A percentile compares a stretch with the other conserved stretches of the same genome.
These are phyloP conservation scores for Ceriops decandra DNA, from an alignment of 345 rosid species.

Conservation along the genomic window DNA sequence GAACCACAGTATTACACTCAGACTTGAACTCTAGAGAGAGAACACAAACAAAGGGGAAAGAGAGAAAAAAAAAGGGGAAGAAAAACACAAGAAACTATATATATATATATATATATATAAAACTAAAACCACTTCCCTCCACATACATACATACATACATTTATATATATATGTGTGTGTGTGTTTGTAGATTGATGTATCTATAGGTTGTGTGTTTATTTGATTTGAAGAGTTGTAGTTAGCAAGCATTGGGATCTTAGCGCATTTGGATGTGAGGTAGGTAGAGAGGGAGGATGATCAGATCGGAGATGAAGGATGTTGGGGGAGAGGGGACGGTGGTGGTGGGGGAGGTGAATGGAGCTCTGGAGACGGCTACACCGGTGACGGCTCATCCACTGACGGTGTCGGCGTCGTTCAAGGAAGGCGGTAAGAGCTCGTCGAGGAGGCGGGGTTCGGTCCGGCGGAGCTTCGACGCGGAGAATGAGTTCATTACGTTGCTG, in stretches of 20 bases:
- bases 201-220: background rate
- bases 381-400: slow-evolving; percentile 34
- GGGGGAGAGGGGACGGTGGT: slow-evolving; percentile 27
- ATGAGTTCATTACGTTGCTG: slow-evolving; percentile 73
- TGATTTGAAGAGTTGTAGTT: background rate
- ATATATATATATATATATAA: no score
- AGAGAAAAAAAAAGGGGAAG: no score
- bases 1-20: slow-evolving; percentile 31
- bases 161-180: background rate
- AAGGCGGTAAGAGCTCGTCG: slow-evolving; percentile 53
- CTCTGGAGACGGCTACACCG: slow-evolving; percentile 16
- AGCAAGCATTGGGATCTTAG: slow-evolving; percentile 15
- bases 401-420: slow-evolving; percentile 66
- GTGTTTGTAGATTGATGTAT: background rate
- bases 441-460: slow-evolving; percentile 65
- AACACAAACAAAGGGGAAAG: background rate
- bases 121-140: background rate
- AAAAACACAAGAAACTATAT: background rate
- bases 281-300: background rate
- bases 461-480: slow-evolving; percentile 90
- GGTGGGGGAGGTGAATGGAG: slow-evolving; percentile 21
- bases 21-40: slow-evolving; percentile 23
- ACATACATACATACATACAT: no score
- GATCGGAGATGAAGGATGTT: slow-evolving; percentile 32
- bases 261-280: slow-evolving; percentile 19